Base-by-base conservation (phyloP, 1,139 yeast genomes). In the Hyphopichia wangnamkhiaoensis region DNA sequence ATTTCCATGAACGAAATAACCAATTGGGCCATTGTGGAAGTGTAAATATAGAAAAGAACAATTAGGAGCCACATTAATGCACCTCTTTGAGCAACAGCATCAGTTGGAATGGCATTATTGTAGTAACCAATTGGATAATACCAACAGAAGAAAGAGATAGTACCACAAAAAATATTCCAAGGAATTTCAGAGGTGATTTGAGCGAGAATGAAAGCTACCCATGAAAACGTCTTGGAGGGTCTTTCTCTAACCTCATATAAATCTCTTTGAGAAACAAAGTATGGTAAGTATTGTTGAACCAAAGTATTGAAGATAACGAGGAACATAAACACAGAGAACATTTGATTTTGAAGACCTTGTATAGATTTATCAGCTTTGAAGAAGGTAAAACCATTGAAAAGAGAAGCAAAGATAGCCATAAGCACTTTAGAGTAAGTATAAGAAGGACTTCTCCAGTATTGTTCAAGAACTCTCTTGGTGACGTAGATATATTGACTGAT, bases 61-160 rank as follows among this genome's bases (percentile, higher is more conserved):
- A 70, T 54, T 58, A 57, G 52, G 62, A 78, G 39, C 74, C 76
- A 61, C 62, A 63, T 58, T 43, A 69, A 55, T 42, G 69, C 61
- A 66, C 84, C 73, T 58, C 76, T 54, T 37, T 56, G 49, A 31
- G 45, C 32, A 12, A 57, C 58, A 1, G 47, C 28, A 38, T 57
- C 49, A 24, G 53, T 58, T 29, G 56, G 48, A 4, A 59, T 59
- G 6, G 89, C 85, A 56, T 82, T 82, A 9, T 54, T 42, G 52
- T 80, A 78, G 42, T 82, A 65, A 1, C 94, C 95, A 46, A 86
- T 79, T 5, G 96, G 94, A 56, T 85, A 89, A 62, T 87, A 89
- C 82, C 87, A 87, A 44, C 83, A 76, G 56, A 86, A 76, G 65
- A 74, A 89, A 3, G 84, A 74, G 5, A 85, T 19, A 0, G 91